Evolutionary conservation across 1,139 yeast genomes (phyloP).

Genomic region (Pneumocystis oryctolagi): DNA sequence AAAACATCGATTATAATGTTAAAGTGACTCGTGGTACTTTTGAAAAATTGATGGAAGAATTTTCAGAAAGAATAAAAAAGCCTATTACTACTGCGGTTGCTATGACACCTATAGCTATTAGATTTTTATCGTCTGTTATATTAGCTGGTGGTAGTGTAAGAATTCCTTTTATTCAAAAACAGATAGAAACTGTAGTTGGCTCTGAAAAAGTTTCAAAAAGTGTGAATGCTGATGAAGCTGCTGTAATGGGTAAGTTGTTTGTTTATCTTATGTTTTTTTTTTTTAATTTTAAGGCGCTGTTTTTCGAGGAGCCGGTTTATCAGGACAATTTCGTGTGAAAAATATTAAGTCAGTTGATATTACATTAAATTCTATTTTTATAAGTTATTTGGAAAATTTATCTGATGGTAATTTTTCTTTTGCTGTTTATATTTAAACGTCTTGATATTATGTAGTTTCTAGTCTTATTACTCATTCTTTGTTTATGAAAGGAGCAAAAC

Average conservation of each 20-base stretch:
- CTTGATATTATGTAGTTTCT: not conserved
- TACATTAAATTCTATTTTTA: slow-evolving; percentile 26
- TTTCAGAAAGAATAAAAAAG: slow-evolving; percentile 32
- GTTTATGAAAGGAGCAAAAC: slow-evolving; percentile 27
- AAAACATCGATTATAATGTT: slow-evolving; percentile 59
- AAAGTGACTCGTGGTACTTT: slow-evolving; percentile 60
- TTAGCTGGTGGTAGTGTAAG: slow-evolving; percentile 87
- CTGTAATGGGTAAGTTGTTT: slow-evolving; percentile 41
- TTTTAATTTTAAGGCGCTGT: slow-evolving; percentile 38
- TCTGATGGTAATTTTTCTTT: not conserved
- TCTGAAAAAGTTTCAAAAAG: slow-evolving; percentile 52
- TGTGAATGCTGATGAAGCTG: slow-evolving; percentile 92
- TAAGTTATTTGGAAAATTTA: not conserved
- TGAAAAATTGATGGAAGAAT: slow-evolving; percentile 37
- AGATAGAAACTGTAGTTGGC: slow-evolving; percentile 33
- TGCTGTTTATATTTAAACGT: not conserved
- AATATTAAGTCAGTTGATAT: slow-evolving; percentile 47
- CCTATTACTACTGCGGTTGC: slow-evolving; percentile 46
- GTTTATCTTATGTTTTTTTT: not conserved
- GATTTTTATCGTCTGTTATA: slow-evolving; percentile 49
- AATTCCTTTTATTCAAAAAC: slow-evolving; percentile 65
- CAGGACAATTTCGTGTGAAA: slow-evolving; percentile 47
- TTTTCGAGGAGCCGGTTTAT: slow-evolving; percentile 54
- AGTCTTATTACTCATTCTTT: slow-evolving; percentile 17
- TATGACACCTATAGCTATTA: slow-evolving; percentile 13